Percentiles rank a stretch among this genome's conserved stretches.
phyloP scores from a whole-genome alignment of 495 filamentous ascomycete genomes.

The Talaromyces adpressus region DNA sequence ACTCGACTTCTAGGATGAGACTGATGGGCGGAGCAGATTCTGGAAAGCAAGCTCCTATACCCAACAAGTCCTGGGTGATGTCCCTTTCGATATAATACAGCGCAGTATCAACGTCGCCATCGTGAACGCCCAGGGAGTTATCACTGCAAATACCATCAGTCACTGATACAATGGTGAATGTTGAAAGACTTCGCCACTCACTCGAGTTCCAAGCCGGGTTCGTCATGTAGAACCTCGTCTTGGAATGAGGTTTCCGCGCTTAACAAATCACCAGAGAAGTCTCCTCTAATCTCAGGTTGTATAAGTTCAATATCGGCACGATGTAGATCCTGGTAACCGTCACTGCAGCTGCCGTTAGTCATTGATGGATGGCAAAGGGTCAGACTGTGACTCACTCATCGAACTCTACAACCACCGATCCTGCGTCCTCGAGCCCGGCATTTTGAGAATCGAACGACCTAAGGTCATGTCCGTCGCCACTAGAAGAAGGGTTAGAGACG shows the following conservation, averaged over 20 bases:
- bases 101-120: neutral
- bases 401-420: neutral
- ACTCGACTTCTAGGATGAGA: neutral
- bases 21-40: neutral
- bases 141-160: neutral
- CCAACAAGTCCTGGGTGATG: neutral
- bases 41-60: neutral
- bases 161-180: neutral
- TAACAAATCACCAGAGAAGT: neutral
- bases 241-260: neutral
- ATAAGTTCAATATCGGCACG: neutral
- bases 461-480: neutral
- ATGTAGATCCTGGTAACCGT: neutral
- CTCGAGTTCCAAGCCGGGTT: neutral
- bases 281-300: neutral
- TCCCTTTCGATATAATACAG: neutral
- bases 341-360: neutral
- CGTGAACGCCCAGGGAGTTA: neutral
- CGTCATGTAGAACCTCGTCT: neutral
- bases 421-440: neutral
- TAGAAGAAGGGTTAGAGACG: neutral
- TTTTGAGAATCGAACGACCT: neutral
- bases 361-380: neutral
- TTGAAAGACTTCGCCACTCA: neutral
- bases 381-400: neutral